Evolutionary conservation across 2,329 filamentous ascomycete species (phyloP).

Genomic region (Calonectria multiphialidica): DNA sequence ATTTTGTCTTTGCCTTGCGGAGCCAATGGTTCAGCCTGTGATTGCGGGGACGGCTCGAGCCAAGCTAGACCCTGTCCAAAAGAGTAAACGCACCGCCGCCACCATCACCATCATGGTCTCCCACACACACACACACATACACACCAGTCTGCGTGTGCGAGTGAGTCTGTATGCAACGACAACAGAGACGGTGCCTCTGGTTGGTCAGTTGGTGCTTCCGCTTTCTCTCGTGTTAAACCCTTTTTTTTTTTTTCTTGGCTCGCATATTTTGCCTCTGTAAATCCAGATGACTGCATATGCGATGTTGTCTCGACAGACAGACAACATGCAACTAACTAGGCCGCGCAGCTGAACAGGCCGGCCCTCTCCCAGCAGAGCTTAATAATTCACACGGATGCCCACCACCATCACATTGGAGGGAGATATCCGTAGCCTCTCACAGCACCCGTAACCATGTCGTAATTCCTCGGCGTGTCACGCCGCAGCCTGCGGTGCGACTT

Average conservation of each 20-base stretch:
- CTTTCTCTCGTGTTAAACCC: neutral
- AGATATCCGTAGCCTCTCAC: neutral
- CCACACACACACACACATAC: no score
- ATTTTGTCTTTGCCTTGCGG: neutral
- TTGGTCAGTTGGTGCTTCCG: neutral
- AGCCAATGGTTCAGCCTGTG: conserved; percentile 16
- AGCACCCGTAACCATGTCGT: neutral
- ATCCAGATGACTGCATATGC: conserved; percentile 4
- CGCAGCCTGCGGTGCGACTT: conserved; percentile 8
- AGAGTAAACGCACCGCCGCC: neutral
- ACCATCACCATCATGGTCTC: neutral
- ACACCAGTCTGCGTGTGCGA: neutral
- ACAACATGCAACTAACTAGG: neutral
- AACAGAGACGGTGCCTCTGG: neutral
- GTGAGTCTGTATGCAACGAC: neutral
- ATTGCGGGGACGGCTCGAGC: conserved; percentile 1
- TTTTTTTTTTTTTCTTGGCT: neutral
- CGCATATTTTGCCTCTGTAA: neutral
- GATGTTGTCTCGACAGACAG: neutral
- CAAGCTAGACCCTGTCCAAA: neutral
- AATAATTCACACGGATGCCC: neutral
- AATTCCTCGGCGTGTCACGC: conserved; percentile 9
- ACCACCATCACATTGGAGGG: neutral
- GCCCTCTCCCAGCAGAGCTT: neutral
- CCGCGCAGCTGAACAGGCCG: neutral